Evolutionary conservation across 106 monocot genomes (phyloP).

Genomic region (Posidonia australis): DNA sequence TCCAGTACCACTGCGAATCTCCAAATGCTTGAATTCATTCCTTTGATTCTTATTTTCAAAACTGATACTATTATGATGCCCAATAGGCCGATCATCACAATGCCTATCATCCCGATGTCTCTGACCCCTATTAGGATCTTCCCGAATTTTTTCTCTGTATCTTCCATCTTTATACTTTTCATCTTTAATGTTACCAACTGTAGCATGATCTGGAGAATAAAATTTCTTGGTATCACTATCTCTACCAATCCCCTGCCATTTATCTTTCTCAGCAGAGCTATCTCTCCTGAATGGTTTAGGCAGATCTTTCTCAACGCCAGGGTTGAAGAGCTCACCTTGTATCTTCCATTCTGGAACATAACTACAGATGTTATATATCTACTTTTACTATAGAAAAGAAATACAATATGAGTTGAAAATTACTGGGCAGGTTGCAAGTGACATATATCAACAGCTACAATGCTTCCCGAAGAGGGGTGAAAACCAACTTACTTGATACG

Average conservation of each 20-base stretch:
- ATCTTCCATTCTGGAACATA: constrained; percentile 1
- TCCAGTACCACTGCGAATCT: constrained; percentile 36
- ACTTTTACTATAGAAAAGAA: no score
- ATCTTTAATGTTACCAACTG: background rate
- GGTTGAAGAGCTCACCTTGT: background rate
- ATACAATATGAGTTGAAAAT: no score
- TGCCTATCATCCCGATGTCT: background rate
- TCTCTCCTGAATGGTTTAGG: background rate
- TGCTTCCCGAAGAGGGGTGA: no score
- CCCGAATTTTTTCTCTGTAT: constrained; percentile 10
- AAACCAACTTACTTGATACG: no score
- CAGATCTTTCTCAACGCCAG: background rate
- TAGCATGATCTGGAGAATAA: background rate
- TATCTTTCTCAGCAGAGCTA: background rate
- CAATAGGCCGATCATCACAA: no score
- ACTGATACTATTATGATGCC: background rate
- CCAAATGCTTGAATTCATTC: constrained; percentile 10
- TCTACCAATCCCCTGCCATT: background rate
- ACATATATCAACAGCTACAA: no score
- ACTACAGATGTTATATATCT: no score
- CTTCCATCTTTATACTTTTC: constrained; percentile 2
- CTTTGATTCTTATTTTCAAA: constrained; percentile 1
- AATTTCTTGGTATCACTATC: constrained; percentile 3
- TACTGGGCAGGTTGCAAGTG: no score
- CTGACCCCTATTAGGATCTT: background rate